These are phyloP conservation scores for Penicillium olsonii DNA, from an alignment of 2,329 filamentous ascomycete genomes.

Conservation along the genomic window DNA sequence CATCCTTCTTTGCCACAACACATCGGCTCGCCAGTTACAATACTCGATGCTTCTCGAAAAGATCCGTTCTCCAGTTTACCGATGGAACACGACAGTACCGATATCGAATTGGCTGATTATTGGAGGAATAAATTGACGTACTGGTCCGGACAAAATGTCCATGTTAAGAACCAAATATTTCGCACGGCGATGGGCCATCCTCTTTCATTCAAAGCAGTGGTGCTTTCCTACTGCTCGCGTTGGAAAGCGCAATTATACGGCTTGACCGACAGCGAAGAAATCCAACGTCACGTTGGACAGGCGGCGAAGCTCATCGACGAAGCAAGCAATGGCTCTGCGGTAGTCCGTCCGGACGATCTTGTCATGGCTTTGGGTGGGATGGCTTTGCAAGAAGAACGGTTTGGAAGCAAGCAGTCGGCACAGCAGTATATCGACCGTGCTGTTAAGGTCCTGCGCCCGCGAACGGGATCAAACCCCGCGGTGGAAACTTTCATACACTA, in stretches of 20 bases:
- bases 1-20: constrained; percentile 6
- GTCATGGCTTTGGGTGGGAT: constrained; percentile 38
- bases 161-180: constrained; percentile 40
- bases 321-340: constrained; percentile 19
- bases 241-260: constrained; percentile 35
- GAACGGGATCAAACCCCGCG: constrained; percentile 24
- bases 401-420: constrained; percentile 33
- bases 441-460: constrained; percentile 33
- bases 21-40: constrained; percentile 26
- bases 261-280: constrained; percentile 24
- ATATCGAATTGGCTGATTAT: constrained; percentile 36
- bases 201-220: constrained; percentile 38
- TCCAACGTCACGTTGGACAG: constrained; percentile 30
- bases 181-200: constrained; percentile 36
- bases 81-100: constrained; percentile 25
- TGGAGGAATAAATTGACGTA: constrained; percentile 41
- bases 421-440: constrained; percentile 33
- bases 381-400: constrained; percentile 42
- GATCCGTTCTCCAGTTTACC: constrained; percentile 38
- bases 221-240: constrained; percentile 41
- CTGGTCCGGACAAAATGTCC: constrained; percentile 44
- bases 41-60: constrained; percentile 30
- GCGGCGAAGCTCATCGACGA: constrained; percentile 32
- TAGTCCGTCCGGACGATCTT: constrained; percentile 32
- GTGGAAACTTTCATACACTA: constrained; percentile 38